phyloP scores from a whole-genome alignment of 768 basidiomycete species.

The Russula emetica region DNA sequence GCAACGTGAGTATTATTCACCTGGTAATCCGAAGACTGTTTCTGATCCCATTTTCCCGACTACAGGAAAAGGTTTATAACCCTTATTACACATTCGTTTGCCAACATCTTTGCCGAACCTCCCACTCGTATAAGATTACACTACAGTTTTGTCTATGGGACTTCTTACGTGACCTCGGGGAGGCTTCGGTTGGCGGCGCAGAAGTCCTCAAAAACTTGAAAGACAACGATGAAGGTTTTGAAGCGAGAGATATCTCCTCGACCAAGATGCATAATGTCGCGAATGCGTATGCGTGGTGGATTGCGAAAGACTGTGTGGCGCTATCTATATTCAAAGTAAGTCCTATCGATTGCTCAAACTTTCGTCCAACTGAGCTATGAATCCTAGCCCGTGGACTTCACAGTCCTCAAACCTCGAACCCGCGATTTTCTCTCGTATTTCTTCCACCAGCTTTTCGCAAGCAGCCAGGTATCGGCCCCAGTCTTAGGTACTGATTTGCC shows the following conservation, averaged over 20 bases:
- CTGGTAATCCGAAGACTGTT: slow-evolving; percentile 2
- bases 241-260: slow-evolving; percentile 51
- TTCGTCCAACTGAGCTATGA: neutral
- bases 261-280: slow-evolving; percentile 69
- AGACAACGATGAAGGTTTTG: slow-evolving; percentile 45
- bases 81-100: slow-evolving; percentile 92
- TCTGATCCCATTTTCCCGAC: slow-evolving; percentile 5
- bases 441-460: slow-evolving; percentile 63
- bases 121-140: slow-evolving; percentile 87
- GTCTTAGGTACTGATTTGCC: slow-evolving; percentile 43
- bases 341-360: neutral
- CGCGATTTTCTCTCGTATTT: slow-evolving; percentile 65
- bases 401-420: slow-evolving; percentile 58
- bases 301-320: slow-evolving; percentile 75
- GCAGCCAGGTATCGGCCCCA: slow-evolving; percentile 72
- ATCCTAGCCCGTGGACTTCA: slow-evolving; percentile 82
- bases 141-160: slow-evolving; percentile 97
- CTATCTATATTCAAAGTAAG: slow-evolving; percentile 80
- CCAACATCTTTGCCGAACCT: slow-evolving; percentile 70
- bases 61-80: slow-evolving; percentile 86
- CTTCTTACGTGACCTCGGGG: slow-evolving; percentile 87
- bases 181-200: slow-evolving; percentile 72
- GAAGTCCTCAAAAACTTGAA: slow-evolving; percentile 62
- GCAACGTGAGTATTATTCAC: slow-evolving; percentile 59
- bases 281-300: slow-evolving; percentile 87